Base-by-base conservation (phyloP, 2,329 filamentous ascomycete species). In the Paracorniculantispora psalliotae region DNA sequence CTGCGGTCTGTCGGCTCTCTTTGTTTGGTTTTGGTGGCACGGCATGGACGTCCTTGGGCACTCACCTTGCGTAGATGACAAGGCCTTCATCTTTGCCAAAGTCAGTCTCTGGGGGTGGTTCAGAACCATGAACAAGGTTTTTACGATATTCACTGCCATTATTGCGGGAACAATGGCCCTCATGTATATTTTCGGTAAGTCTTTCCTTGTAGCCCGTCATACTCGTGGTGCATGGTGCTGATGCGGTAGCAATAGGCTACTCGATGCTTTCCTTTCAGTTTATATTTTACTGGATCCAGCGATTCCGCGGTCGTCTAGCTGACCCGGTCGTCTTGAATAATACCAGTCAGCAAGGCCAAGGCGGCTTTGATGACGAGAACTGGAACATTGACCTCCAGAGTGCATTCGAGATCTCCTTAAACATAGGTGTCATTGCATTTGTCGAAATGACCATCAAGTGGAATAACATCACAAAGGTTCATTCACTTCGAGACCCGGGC, bases 31-130 rank as follows among this genome's bases (percentile, higher is more conserved):
- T 25, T 67, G 64, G 64, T 67, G 64, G 65, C 56, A 63, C 21
- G 65, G 64, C 28, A 64, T 66, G 65, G 66, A 67, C 26, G 60
- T 61, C 12, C 59, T 67, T 44, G 60, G 54, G 3, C 53, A 61
- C 1, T 56, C 60, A 4, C 23, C 23, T n/a, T 67, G 66, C 30
- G 51, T 57, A 10, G 63, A 66, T 26, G 64, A 67, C 61, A 65
- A 66, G 37, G 64, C 64, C 26, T 69, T 68, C 43, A 63, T 67
- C 57, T 71, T 72, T 57, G 65, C 64, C 12, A 67, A 68, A 46
- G 65, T 66, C 39, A 65, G 63, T 60, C 63, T 68, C 17, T 68
- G 65, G 64, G 56, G 63, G 17, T 67, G 66, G 65, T 66, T 66
- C 44, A 56, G 66, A 8, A 64, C 64, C 5, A 46, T 67, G 12